Percentiles rank a stretch among this genome's conserved stretches.
Conservation (phyloP, 116 monocot species). For the Iris pallida region DNA sequence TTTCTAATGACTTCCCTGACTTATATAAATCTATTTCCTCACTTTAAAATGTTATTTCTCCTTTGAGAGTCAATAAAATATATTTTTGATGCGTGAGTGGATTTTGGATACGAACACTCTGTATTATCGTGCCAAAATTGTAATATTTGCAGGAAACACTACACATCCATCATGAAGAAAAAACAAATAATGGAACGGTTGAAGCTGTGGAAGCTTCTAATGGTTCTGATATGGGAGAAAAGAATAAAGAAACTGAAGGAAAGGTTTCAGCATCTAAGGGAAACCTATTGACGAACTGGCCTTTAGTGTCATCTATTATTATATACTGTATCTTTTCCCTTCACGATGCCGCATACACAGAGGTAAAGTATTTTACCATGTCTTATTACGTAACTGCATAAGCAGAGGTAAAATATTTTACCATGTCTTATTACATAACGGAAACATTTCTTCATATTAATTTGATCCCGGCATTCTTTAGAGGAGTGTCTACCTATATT, state of each 20-base stretch:
- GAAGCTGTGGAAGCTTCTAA: background rate
- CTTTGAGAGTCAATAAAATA: background rate
- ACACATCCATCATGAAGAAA: slow-evolving; percentile 41
- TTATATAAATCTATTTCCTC: background rate
- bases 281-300: slow-evolving; percentile 56
- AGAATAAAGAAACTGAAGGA: slow-evolving; percentile 9
- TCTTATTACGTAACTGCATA: slow-evolving; percentile 30
- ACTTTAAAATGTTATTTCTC: background rate
- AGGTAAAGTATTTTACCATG: slow-evolving; percentile 27
- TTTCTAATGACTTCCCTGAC: background rate
- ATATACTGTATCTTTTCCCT: slow-evolving; percentile 58
- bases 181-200: slow-evolving; percentile 5
- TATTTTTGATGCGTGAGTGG: background rate
- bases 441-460: too few relatives aligned
- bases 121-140: background rate
- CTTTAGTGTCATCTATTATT: slow-evolving; percentile 54
- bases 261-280: slow-evolving; percentile 2
- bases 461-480: too few relatives aligned
- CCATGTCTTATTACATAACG: background rate
- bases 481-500: too few relatives aligned
- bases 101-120: background rate
- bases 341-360: slow-evolving; percentile 58
- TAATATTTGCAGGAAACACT: slow-evolving; percentile 57
- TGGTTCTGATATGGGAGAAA: too few relatives aligned
- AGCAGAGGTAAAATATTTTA: slow-evolving; percentile 36